Evolutionary conservation across 208 protist species (phyloP), one percentile per base, ranked within the genome.

Genomic region (Wallacemonas sp.): DNA sequence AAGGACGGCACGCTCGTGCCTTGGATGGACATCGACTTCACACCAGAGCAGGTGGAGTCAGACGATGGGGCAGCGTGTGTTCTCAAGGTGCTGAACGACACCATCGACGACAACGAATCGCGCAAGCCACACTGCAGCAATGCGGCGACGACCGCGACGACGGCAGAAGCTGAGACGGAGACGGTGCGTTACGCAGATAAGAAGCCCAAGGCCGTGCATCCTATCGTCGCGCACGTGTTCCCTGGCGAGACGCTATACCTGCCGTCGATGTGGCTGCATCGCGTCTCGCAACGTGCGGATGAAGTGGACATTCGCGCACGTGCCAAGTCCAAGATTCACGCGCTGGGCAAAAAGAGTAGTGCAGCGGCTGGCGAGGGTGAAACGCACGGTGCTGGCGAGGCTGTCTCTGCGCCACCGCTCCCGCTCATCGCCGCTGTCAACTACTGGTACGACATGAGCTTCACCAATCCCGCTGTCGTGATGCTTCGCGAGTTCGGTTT

Each of bases 381-480:
- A 14, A 60, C 2, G 11, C 5, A 32, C 19, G 55, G 38, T 16
- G 61, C 64, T 14, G 47, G 60, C 17, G 17, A 26, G 26, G 33
- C 24, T 27, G 17, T 52, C 43, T 54, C 52, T 14, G 48, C 47
- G 11, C 39, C 71, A 14, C 81, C 79, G 29, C 74, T 95, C 17
- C 85, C 85, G n/a, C 78, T 90, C 9, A 88, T 91, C 38, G 88
- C 92, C 0, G 93, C 93, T 2, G 93, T 97, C 21, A 97, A 97
- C 74, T 97, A 96, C 70, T 97, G 93, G 92, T 96, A 88, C 65
- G 89, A 96, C 70, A 97, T 96, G 88, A 90, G 80, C 58, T 94
- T 92, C 74, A 76, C 55, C 44, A 94, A 93, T 55, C 85, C 88
- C 23, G 69, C 89, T 8, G 85, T 91, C 17, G 85, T 92, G 39